phyloP scores from a whole-genome alignment of 1,284 basidiomycete species.

The Schizopora paradoxa region DNA sequence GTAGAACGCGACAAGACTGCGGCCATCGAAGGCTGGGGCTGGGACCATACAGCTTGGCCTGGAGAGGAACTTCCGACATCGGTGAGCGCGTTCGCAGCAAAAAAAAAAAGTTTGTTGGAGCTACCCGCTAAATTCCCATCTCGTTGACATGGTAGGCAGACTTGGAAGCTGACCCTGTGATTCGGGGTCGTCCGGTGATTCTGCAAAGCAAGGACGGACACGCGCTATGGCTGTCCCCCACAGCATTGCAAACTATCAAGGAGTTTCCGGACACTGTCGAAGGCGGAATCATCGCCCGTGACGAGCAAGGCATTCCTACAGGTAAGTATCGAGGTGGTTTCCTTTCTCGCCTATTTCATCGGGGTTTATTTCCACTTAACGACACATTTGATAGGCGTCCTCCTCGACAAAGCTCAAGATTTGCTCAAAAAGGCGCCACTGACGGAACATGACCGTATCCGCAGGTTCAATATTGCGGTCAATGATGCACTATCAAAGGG shows the following conservation, averaged over 20 bases:
- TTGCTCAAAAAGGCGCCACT: slow-evolving; percentile 57
- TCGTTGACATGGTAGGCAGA: slow-evolving; percentile 45
- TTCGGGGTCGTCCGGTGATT: slow-evolving; percentile 64
- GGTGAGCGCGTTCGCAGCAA: slow-evolving; percentile 38
- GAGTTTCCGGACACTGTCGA: slow-evolving; percentile 62
- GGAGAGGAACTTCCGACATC: slow-evolving; percentile 67
- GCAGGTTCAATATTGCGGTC: slow-evolving; percentile 60
- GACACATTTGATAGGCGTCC: slow-evolving; percentile 44
- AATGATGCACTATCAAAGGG: slow-evolving; percentile 66
- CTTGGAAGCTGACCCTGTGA: slow-evolving; percentile 63
- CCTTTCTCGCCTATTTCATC: slow-evolving; percentile 3
- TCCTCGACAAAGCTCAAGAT: slow-evolving; percentile 70
- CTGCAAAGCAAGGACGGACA: slow-evolving; percentile 86
- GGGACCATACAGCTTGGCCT: slow-evolving; percentile 86
- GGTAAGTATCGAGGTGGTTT: slow-evolving; percentile 40
- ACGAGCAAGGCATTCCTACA: slow-evolving; percentile 64
- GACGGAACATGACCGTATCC: slow-evolving; percentile 58
- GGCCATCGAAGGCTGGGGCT: slow-evolving; percentile 80
- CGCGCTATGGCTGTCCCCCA: slow-evolving; percentile 78
- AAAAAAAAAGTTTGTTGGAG: slow-evolving; percentile 1
- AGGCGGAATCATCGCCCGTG: slow-evolving; percentile 77
- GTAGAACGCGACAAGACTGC: slow-evolving; percentile 49
- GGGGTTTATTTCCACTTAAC: slow-evolving; percentile 7
- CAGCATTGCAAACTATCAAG: slow-evolving; percentile 52
- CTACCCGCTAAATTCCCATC: background rate